These are phyloP conservation scores for Cryptococcus depauperatus DNA, from an alignment of 1,284 basidiomycete species.

Conservation along the genomic window DNA sequence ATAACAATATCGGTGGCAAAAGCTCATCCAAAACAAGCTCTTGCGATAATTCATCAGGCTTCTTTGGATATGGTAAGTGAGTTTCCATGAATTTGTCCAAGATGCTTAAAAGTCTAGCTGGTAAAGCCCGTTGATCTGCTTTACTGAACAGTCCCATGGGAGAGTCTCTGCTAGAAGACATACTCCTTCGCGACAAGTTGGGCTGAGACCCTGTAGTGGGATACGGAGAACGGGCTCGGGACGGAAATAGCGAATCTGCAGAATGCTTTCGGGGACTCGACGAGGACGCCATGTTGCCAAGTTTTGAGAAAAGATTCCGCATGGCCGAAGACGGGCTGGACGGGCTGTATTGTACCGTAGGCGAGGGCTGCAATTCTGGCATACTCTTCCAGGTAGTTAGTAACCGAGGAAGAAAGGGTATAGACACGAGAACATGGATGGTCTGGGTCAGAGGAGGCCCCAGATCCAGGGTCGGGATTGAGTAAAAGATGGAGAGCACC, in stretches of 20 bases:
- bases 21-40: slow-evolving; percentile 60
- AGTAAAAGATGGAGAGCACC: slow-evolving; percentile 24
- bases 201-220: neutral
- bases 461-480: slow-evolving; percentile 25
- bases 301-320: slow-evolving; percentile 15
- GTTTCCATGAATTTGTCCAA: slow-evolving; percentile 23
- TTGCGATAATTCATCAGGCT: slow-evolving; percentile 20
- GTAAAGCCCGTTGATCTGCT: slow-evolving; percentile 19
- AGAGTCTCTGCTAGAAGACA: slow-evolving; percentile 1
- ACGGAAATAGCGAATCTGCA: slow-evolving; percentile 6
- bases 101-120: slow-evolving; percentile 20
- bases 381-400: slow-evolving; percentile 29
- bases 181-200: slow-evolving; percentile 7
- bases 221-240: slow-evolving; percentile 4
- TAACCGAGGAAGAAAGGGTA: slow-evolving; percentile 27
- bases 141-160: neutral
- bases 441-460: slow-evolving; percentile 30
- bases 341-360: slow-evolving; percentile 1
- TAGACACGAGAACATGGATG: slow-evolving; percentile 34
- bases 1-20: slow-evolving; percentile 62
- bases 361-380: slow-evolving; percentile 12
- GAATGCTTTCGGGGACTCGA: slow-evolving; percentile 5
- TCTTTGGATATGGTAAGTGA: slow-evolving; percentile 21
- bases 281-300: slow-evolving; percentile 16
- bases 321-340: slow-evolving; percentile 5